Evolutionary conservation across 495 filamentous ascomycete species (phyloP).

Genomic region (Podospora pseudoanserina): DNA sequence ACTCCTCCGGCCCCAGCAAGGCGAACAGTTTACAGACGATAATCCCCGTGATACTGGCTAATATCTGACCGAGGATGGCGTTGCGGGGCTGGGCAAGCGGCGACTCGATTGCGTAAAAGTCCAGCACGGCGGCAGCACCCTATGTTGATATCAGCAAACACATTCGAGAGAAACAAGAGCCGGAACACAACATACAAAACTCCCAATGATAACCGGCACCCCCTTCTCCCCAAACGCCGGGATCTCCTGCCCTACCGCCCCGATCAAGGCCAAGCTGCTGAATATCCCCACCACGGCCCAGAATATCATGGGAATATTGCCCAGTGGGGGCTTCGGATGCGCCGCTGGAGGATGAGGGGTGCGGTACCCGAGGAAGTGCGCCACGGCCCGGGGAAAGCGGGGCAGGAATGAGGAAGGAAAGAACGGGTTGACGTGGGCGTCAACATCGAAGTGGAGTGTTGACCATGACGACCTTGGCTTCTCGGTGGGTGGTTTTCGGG

Average conservation of each 20-base stretch:
- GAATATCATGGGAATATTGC: conserved; percentile 48
- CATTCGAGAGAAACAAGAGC: not conserved
- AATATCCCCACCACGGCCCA: conserved; percentile 57
- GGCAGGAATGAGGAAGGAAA: conserved; percentile 51
- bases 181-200: conserved; percentile 41
- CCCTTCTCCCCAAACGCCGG: conserved; percentile 34
- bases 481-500: not conserved
- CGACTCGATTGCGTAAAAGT: conserved; percentile 71
- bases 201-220: conserved; percentile 50
- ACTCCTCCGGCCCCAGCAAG: conserved; percentile 43
- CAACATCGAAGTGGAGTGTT: conserved; percentile 60
- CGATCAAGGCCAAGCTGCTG: conserved; percentile 45
- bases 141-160: conserved; percentile 22
- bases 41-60: conserved; percentile 65
- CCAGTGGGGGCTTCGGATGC: conserved; percentile 28
- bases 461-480: conserved; percentile 15
- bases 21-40: conserved; percentile 66
- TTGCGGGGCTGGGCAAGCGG: conserved; percentile 83
- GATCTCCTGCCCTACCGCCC: conserved; percentile 39
- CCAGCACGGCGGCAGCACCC: conserved; percentile 75
- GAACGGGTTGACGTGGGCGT: conserved; percentile 59
- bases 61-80: conserved; percentile 64
- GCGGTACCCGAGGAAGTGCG: conserved; percentile 53
- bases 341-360: conserved; percentile 18
- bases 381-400: conserved; percentile 43